Evolutionary conservation across 2,329 filamentous ascomycete species (phyloP), one percentile per base, ranked within the genome.

Genomic region (Fusarium sp.): DNA sequence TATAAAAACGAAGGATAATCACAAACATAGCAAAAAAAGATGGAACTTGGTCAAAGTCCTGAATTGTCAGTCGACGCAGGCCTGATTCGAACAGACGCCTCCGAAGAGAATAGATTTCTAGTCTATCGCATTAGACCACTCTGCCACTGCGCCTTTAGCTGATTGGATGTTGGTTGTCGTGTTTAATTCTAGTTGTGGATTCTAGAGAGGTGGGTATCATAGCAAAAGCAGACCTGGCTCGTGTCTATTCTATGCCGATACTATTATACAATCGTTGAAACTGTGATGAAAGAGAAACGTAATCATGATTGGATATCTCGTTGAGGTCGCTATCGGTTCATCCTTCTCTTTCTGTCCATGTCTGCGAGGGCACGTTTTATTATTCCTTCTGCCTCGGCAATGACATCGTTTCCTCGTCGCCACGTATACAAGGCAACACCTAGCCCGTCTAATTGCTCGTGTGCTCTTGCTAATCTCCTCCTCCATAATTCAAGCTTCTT

Each of bases 401-500:
- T 83, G 10, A 93, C 91, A 81, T 96, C 93, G 29, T 85, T 83
- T 0, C 93, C 93, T 14, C 86, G 87, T 44, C 91, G 85, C 93
- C 93, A 96, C 22, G 87, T 93, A 68, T 92, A 88, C 38, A 96
- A 77, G 70, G 86, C 82, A 1, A 96, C 91, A 6, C 91, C 91
- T 42, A 89, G 83, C 8, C 83, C 81, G n/a, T 88, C 87, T 12
- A 95, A 83, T 42, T 83, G 79, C 30, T 89, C 82, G 68, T 91
- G 89, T 6, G 92, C 92, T 46, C 88, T 83, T 44, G 86, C 86
- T 81, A 92, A 88, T 43, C 93, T 83, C 59, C 90, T 86, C 66
- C 86, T 84, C 93, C 92, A 96, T 50, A 94, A 76, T 64, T 91
- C 90, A 59, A 94, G 83, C 70, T 92, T 91, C 81, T 91, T 93